Conservation (phyloP, 75 land plant species). For the Cryptomeria japonica region DNA sequence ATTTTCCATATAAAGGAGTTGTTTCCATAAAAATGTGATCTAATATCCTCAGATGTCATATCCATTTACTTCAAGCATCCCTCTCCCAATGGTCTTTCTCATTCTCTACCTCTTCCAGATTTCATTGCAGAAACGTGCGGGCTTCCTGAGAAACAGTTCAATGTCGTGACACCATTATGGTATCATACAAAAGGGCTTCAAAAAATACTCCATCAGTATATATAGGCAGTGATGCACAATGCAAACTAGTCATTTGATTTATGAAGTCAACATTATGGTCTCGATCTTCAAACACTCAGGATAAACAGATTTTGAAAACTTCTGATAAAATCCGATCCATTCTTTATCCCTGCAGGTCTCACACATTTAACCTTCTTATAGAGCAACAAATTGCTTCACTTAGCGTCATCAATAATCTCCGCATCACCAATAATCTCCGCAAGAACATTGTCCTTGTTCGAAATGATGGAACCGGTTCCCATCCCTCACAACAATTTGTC, state of each 20-base stretch:
- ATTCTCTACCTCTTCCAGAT: background rate
- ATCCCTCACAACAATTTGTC: slow-evolving; percentile 32
- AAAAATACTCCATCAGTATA: background rate
- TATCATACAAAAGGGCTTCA: background rate
- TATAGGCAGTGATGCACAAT: background rate
- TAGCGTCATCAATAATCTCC: background rate
- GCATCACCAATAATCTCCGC: slow-evolving; percentile 12
- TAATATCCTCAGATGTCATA: no score
- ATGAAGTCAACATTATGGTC: background rate
- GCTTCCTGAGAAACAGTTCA: background rate
- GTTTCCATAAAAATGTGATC: no score
- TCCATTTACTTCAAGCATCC: background rate
- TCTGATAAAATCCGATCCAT: background rate
- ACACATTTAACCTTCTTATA: background rate
- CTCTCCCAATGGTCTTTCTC: background rate
- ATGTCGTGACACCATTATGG: background rate
- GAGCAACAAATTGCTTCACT: background rate
- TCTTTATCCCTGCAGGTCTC: background rate
- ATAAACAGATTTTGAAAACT: no score
- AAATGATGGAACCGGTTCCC: slow-evolving; percentile 26
- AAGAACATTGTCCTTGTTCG: slow-evolving; percentile 30
- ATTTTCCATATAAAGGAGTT: no score
- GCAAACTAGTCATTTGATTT: background rate
- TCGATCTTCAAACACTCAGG: background rate
- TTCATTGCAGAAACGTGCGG: background rate